Evolutionary conservation across 2,329 filamentous ascomycete genomes (phyloP).

Genomic region (Nigrospora sphaerica): DNA sequence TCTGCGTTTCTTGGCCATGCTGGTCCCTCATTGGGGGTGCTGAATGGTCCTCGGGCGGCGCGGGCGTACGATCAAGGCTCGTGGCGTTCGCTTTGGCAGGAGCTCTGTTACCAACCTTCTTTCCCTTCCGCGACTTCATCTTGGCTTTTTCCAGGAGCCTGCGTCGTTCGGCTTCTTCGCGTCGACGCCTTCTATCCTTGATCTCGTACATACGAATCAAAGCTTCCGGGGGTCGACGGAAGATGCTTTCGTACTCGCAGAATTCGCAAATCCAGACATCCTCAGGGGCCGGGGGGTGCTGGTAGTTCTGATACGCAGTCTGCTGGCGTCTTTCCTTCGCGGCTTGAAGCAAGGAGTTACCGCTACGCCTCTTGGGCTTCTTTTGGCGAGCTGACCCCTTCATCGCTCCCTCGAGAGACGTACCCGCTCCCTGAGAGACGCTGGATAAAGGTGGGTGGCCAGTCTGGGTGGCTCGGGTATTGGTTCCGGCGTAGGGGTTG

Average conservation of each 20-base stretch:
- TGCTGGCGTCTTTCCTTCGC: constrained; percentile 71
- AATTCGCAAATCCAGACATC: constrained; percentile 97
- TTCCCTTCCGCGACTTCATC: constrained; percentile 84
- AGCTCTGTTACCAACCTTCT: constrained; percentile 74
- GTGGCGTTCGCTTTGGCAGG: constrained; percentile 36
- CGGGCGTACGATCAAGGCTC: constrained; percentile 14
- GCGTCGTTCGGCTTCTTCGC: constrained; percentile 78
- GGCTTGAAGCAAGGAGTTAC: constrained; percentile 66
- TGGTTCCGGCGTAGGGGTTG: constrained; percentile 7
- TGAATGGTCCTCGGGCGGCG: constrained; percentile 12
- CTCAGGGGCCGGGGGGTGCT: constrained; percentile 60
- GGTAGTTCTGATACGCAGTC: constrained; percentile 69
- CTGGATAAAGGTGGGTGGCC: constrained; percentile 6
- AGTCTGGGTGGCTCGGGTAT: constrained; percentile 7
- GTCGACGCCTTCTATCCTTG: constrained; percentile 80
- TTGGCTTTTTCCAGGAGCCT: constrained; percentile 87
- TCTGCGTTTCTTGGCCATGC: constrained; percentile 15
- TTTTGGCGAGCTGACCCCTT: constrained; percentile 33
- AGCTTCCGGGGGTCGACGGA: constrained; percentile 76
- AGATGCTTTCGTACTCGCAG: constrained; percentile 95
- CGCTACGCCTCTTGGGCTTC: constrained; percentile 56
- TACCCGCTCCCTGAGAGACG: too few relatives aligned
- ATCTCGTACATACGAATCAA: constrained; percentile 90
- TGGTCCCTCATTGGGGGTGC: constrained; percentile 8
- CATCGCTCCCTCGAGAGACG: constrained; percentile 6